Evolutionary conservation across 2,329 filamentous ascomycete species (phyloP).

Genomic region (Geosmithia flava): DNA sequence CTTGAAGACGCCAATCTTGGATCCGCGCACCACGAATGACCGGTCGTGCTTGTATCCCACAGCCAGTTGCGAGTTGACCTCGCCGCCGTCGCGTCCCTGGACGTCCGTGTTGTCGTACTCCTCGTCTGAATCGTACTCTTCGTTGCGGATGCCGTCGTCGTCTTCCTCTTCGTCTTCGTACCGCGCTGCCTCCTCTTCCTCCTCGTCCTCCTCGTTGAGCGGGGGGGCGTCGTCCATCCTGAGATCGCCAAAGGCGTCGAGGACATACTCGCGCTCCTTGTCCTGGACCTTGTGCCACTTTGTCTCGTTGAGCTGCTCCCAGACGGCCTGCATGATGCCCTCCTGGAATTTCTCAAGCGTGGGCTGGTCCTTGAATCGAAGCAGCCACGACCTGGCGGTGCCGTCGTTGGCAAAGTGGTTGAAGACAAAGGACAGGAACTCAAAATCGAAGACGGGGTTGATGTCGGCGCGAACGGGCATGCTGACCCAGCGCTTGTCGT

Average conservation of each 20-base stretch:
- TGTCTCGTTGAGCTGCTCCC: constrained; percentile 88
- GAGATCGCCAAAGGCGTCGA: constrained; percentile 90
- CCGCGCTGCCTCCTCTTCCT: constrained; percentile 44
- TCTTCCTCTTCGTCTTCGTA: constrained; percentile 52
- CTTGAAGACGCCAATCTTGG: constrained; percentile 98
- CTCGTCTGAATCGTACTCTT: constrained; percentile 57
- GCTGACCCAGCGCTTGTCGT: constrained; percentile 73
- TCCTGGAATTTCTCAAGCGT: constrained; percentile 82
- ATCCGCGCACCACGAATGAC: constrained; percentile 92
- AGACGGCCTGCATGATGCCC: constrained; percentile 87
- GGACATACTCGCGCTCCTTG: constrained; percentile 82
- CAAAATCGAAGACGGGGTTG: constrained; percentile 97
- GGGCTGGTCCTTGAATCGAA: constrained; percentile 78
- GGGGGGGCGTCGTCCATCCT: constrained; percentile 67
- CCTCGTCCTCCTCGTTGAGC: constrained; percentile 35
- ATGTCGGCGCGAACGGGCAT: constrained; percentile 80
- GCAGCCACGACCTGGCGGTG: constrained; percentile 86
- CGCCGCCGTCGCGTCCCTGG: constrained; percentile 51
- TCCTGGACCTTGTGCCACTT: constrained; percentile 94
- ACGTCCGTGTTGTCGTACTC: constrained; percentile 61
- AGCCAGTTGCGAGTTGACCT: constrained; percentile 85
- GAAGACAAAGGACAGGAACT: constrained; percentile 98
- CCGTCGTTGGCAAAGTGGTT: constrained; percentile 88
- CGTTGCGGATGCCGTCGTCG: constrained; percentile 49
- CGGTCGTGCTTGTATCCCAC: constrained; percentile 96